Percentiles rank a stretch among this genome's conserved stretches.
Conservation (phyloP, 163 green algal genomes). For the Scenedesmus sp. region DNA sequence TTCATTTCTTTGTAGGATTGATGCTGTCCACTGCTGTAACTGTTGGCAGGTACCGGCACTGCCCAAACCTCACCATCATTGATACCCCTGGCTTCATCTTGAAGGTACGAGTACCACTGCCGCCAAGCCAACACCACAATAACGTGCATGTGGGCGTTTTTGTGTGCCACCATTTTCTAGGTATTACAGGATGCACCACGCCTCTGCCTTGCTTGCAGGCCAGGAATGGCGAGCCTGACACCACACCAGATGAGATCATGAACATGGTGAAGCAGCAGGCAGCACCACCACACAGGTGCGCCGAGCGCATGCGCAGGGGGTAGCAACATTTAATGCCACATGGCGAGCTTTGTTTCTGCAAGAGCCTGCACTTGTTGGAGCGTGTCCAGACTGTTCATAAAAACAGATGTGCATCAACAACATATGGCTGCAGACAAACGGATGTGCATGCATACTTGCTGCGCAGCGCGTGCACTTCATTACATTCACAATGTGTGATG, state of each 20-base stretch:
- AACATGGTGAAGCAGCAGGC: conserved; percentile 94
- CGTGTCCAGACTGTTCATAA: not conserved
- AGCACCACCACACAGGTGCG: conserved; percentile 81
- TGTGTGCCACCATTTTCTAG: not conserved
- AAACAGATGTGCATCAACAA: not conserved
- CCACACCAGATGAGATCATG: conserved; percentile 93
- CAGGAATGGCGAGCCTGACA: conserved; percentile 86
- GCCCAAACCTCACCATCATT: conserved; percentile 97
- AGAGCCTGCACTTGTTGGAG: not conserved
- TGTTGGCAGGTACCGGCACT: conserved; percentile 87
- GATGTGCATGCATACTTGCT: not conserved
- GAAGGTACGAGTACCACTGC: conserved; percentile 73
- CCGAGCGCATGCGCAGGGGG: not conserved
- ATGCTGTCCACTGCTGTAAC: not conserved
- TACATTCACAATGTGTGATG: not conserved
- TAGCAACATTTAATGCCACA: not conserved
- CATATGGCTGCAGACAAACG: not conserved
- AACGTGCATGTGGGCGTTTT: not conserved
- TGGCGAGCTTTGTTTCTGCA: not conserved
- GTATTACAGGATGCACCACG: not conserved
- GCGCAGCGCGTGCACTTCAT: no score
- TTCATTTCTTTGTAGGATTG: not conserved
- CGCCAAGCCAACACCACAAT: not conserved
- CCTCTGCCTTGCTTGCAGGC: conserved; percentile 69
- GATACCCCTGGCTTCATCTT: conserved; percentile 98